These are phyloP conservation scores for Aspergillus vadensis DNA, from an alignment of 2,329 filamentous ascomycete species.

Conservation along the genomic window DNA sequence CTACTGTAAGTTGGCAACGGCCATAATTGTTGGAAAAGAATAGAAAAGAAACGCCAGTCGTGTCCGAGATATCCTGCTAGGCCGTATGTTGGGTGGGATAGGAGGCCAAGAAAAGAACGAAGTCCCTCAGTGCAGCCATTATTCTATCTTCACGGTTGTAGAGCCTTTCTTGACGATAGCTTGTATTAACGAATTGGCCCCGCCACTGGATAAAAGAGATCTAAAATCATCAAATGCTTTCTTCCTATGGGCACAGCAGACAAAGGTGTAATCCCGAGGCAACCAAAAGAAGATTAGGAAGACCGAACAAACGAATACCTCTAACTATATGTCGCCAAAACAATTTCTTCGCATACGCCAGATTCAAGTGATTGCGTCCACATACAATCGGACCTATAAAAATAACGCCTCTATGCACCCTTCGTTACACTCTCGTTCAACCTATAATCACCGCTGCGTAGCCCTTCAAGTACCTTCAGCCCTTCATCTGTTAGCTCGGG, in stretches of 20 bases:
- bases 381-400: slow-evolving; percentile 12
- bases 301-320: neutral
- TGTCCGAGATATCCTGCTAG: no score
- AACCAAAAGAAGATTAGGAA: neutral
- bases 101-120: no score
- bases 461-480: slow-evolving; percentile 56
- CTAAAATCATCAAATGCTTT: neutral
- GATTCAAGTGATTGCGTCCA: neutral
- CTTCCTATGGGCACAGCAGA: neutral
- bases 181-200: neutral
- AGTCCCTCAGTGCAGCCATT: neutral
- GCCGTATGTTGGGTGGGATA: no score
- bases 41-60: no score
- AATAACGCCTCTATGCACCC: slow-evolving; percentile 26
- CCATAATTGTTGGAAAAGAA: no score
- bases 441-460: slow-evolving; percentile 56
- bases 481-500: slow-evolving; percentile 67
- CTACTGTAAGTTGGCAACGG: no score
- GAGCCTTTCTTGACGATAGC: neutral
- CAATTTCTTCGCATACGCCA: neutral
- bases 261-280: neutral
- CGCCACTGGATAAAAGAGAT: neutral
- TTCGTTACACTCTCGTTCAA: slow-evolving; percentile 46
- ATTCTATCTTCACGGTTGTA: neutral
- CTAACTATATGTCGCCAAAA: slow-evolving; percentile 1